A percentile compares a stretch with the other conserved stretches of the same genome.
phyloP scores from a whole-genome alignment of 257 asterid species.

The Nicotiana noctiflora region DNA sequence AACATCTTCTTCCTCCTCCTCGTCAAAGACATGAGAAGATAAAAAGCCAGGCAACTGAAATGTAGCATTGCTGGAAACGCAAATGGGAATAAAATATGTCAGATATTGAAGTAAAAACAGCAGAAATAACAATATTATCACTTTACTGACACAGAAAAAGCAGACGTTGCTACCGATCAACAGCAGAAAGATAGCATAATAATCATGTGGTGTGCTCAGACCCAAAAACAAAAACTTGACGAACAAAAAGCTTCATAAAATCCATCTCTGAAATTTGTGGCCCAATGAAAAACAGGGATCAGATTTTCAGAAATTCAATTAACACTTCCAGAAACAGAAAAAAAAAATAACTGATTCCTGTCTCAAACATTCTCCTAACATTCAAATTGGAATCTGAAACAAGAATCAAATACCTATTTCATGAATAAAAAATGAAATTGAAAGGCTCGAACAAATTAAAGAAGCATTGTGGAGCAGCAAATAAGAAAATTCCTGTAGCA shows the following conservation, averaged over 20 bases:
- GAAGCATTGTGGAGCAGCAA: constrained; percentile 2
- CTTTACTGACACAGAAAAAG: not conserved
- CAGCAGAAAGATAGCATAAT: not conserved
- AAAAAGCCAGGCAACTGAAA: constrained; percentile 39
- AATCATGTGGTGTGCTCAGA: not conserved
- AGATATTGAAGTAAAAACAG: not conserved
- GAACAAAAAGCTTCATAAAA: not conserved
- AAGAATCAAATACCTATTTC: not conserved
- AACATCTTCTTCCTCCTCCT: constrained; percentile 56
- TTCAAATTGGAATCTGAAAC: constrained; percentile 1
- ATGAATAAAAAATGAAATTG: not conserved
- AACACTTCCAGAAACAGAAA: not conserved
- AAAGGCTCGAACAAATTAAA: not conserved
- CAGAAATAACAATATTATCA: not conserved
- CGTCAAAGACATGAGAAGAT: constrained; percentile 30
- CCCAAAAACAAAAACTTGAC: not conserved
- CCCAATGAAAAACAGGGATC: not conserved
- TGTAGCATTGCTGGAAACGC: constrained; percentile 38
- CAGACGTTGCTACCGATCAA: not conserved
- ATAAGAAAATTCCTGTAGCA: not conserved
- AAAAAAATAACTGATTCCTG: not conserved
- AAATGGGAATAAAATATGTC: not conserved
- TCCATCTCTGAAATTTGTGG: not conserved
- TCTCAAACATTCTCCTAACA: not conserved
- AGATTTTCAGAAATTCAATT: not conserved